A percentile compares a stretch with the other conserved stretches of the same genome.
These are phyloP conservation scores for Tetrahymena borealis DNA, from an alignment of 73 alveolate species.

Conservation along the genomic window DNA sequence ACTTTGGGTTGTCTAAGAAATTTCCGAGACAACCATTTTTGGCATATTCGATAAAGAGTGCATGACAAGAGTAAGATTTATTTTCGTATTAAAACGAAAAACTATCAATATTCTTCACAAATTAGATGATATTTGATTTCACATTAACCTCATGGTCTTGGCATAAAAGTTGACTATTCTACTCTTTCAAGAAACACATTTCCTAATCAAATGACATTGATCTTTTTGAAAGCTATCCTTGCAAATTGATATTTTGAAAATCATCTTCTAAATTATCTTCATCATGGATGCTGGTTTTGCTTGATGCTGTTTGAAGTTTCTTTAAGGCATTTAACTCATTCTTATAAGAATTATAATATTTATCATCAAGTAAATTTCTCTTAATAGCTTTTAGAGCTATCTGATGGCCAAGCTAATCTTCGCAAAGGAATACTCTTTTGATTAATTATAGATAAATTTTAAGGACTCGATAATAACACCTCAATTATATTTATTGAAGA, in stretches of 20 bases:
- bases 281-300: not conserved
- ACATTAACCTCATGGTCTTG: not conserved
- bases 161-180: not conserved
- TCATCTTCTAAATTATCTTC: not conserved
- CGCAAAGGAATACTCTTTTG: not conserved
- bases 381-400: not conserved
- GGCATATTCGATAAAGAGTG: not conserved
- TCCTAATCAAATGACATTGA: not conserved
- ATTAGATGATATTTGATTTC: not conserved
- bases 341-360: not conserved
- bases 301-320: not conserved
- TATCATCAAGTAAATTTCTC: not conserved
- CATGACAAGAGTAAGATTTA: not conserved
- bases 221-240: not conserved
- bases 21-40: not conserved
- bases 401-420: not conserved
- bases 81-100: not conserved
- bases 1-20: not conserved
- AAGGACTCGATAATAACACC: no score
- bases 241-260: not conserved
- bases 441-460: not conserved
- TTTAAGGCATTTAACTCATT: not conserved
- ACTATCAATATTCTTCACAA: not conserved
- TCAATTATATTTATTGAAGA: no score
- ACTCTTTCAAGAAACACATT: not conserved